Conservation (phyloP, 352 stramenopile genomes). For the Globisporangium barbulae region DNA sequence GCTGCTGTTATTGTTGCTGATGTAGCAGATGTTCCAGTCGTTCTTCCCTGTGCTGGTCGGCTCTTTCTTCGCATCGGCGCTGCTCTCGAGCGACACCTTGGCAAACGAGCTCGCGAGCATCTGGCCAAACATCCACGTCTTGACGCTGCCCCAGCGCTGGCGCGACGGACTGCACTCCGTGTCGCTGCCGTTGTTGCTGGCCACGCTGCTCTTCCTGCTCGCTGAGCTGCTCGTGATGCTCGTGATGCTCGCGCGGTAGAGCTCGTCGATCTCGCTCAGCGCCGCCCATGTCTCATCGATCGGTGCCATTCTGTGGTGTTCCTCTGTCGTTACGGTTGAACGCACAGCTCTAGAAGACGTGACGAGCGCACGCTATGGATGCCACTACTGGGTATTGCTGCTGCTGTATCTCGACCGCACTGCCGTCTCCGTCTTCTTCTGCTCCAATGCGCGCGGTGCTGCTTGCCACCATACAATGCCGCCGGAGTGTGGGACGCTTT, state of each 20-base stretch:
- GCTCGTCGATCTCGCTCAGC: conserved; percentile 3
- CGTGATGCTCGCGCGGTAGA: conserved; percentile 5
- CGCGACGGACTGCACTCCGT: conserved; percentile 18
- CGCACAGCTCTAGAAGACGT: neutral
- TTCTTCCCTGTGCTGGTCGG: conserved; percentile 15
- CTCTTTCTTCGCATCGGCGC: conserved; percentile 14
- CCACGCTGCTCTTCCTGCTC: conserved; percentile 6
- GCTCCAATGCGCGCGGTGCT: neutral
- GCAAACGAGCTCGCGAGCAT: conserved; percentile 63
- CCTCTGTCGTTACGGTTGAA: neutral
- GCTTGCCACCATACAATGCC: conserved; percentile 7
- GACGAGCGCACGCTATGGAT: neutral
- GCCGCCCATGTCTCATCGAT: conserved; percentile 16
- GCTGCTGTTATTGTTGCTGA: neutral
- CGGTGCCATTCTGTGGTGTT: conserved; percentile 11
- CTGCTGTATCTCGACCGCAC: neutral
- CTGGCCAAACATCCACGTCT: conserved; percentile 76
- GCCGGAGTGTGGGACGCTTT: neutral
- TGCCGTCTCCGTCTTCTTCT: neutral
- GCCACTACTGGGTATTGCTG: neutral
- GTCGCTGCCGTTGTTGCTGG: conserved; percentile 6
- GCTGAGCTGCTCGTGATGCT: conserved; percentile 1
- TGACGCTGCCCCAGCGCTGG: conserved; percentile 55
- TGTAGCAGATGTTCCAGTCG: conserved; percentile 47
- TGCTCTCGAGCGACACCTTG: conserved; percentile 39